Evolutionary conservation across 805 yeast species (phyloP), one percentile per base, ranked within the genome.

Genomic region (Pichia insulana): DNA sequence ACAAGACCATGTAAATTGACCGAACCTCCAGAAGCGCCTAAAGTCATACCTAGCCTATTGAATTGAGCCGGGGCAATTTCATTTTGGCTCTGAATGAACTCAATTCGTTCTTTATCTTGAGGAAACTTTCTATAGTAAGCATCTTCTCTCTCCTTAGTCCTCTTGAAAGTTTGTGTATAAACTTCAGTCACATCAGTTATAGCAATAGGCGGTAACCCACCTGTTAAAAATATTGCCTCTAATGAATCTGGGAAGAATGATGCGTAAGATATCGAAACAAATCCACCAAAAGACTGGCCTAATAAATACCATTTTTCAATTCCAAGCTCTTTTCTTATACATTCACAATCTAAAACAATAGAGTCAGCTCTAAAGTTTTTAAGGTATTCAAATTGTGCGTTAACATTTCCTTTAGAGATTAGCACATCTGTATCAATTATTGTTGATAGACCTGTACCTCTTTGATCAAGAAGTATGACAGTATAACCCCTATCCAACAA

Each of bases 401-500:
- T 32, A 2, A 45, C 50, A 7, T 55, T 43, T 0, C 50, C 53
- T 13, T 49, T 47, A 3, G 30, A 15, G 7, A 47, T 18, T 9
- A 61, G 22, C 0, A 61, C 53, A 3, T 48, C 52, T 2, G 58
- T 53, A 36, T 72, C 74, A 16, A 77, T 52, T 1, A 76, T 69
- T 3, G 70, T 59, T 37, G 77, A 70, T 20, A 70, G 54, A 0
- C 82, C 83, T 1, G 82, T 76, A n/a, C 82, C 83, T 51, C 82
- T 57, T 53, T 76, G 82, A 58, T 76, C 83, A 37, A 73, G 56
- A 33, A 63, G 68, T 12, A 76, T 35, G 8, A 58, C 57, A 1
- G 57, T 47, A 30, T 48, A 53, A 2, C 41, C 43, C 48, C 42
- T 49, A 3, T 55, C 47, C 1, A 56, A 18, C 4, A 58, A 36